Conservation (phyloP, 257 asterid genomes). For the Paraleonurus japonicus region DNA sequence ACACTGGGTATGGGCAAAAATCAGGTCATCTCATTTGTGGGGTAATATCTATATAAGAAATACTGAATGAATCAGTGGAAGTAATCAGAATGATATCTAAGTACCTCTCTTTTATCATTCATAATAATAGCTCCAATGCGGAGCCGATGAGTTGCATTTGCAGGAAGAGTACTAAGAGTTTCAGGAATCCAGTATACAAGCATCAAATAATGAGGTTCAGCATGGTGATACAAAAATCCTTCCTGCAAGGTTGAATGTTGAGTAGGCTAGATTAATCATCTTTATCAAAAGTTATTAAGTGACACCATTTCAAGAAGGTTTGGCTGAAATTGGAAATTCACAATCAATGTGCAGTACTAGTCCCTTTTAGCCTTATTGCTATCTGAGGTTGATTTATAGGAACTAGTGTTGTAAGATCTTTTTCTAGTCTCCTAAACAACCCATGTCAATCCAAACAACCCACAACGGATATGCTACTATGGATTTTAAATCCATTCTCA, state of each 20-base stretch:
- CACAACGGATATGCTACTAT: neutral
- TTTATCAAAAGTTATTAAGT: neutral
- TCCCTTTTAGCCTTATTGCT: neutral
- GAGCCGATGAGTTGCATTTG: conserved; percentile 68
- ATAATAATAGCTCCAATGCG: conserved; percentile 71
- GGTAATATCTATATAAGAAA: neutral
- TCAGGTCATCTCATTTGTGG: neutral
- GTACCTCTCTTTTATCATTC: conserved; percentile 73
- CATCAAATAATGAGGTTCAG: conserved; percentile 76
- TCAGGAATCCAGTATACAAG: conserved; percentile 70
- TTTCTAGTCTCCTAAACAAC: conserved; percentile 1
- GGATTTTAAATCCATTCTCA: neutral
- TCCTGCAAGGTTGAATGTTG: conserved; percentile 43
- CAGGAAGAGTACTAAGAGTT: conserved; percentile 53
- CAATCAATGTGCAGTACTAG: neutral
- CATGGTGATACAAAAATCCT: conserved; percentile 80
- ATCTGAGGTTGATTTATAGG: neutral
- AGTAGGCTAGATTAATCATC: neutral
- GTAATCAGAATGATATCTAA: neutral
- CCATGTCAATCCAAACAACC: neutral
- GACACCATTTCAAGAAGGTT: neutral
- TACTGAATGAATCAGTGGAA: neutral
- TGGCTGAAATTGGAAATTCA: neutral
- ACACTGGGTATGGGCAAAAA: neutral
- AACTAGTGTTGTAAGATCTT: neutral